Percentiles rank a stretch among this genome's conserved stretches.
Evolutionary conservation across 2,329 filamentous ascomycete genomes (phyloP).

Genomic region (Aspergillus unguis): DNA sequence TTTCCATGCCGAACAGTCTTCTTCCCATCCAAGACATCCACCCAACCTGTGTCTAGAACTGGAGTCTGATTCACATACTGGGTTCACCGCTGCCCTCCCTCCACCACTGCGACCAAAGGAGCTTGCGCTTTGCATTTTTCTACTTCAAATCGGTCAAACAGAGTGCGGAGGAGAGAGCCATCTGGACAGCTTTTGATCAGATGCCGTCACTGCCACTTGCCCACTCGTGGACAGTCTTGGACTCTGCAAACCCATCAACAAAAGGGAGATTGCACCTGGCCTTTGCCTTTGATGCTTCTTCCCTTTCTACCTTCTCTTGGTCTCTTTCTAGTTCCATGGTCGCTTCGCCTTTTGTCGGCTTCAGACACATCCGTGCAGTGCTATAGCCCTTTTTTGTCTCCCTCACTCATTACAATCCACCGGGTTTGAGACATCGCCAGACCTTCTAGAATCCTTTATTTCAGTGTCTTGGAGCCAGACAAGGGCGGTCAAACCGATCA

Average conservation of each 20-base stretch:
- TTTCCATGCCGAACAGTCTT: slow-evolving; percentile 15
- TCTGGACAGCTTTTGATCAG: slow-evolving; percentile 16
- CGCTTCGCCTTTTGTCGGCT: slow-evolving; percentile 5
- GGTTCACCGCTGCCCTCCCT: slow-evolving; percentile 22
- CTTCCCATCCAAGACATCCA: slow-evolving; percentile 23
- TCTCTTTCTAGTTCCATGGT: slow-evolving; percentile 14
- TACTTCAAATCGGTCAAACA: slow-evolving; percentile 18
- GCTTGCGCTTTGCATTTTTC: slow-evolving; percentile 10
- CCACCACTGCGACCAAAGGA: slow-evolving; percentile 16
- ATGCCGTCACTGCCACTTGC: slow-evolving; percentile 23
- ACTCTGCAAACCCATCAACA: slow-evolving; percentile 23
- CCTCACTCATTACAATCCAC: slow-evolving; percentile 12
- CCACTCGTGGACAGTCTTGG: slow-evolving; percentile 16
- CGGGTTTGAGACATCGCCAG: slow-evolving; percentile 14
- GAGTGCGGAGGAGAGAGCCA: slow-evolving; percentile 10
- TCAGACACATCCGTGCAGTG: slow-evolving; percentile 14
- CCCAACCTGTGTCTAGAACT: slow-evolving; percentile 19
- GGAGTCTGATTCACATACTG: slow-evolving; percentile 10
- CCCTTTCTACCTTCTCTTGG: slow-evolving; percentile 8
- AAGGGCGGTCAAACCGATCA: slow-evolving; percentile 13
- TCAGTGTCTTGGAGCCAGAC: slow-evolving; percentile 11
- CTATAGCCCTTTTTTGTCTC: slow-evolving; percentile 12
- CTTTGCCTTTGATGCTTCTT: slow-evolving; percentile 14
- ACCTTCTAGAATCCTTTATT: slow-evolving; percentile 28
- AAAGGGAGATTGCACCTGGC: slow-evolving; percentile 20